phyloP scores from a whole-genome alignment of 2,329 filamentous ascomycete genomes.

The Trichoderma arundinaceum region DNA sequence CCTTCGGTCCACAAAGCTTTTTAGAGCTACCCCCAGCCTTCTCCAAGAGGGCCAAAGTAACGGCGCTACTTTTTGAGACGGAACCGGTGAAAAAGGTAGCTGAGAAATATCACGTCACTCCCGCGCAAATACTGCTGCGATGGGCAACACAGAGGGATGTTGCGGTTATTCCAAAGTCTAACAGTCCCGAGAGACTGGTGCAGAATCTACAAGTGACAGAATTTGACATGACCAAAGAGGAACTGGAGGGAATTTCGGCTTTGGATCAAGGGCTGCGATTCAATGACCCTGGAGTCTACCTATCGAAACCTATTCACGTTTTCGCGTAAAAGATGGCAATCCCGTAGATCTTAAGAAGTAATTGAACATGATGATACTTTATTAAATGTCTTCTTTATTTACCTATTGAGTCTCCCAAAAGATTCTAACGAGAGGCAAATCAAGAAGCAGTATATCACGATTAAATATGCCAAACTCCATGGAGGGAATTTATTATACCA shows the following conservation, averaged over 20 bases:
- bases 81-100: constrained; percentile 47
- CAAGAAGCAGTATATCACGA: no score
- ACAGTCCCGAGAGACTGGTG: constrained; percentile 49
- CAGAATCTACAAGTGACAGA: background rate
- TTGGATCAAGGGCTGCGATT: constrained; percentile 63
- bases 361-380: no score
- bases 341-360: no score
- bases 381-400: no score
- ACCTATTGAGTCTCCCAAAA: no score
- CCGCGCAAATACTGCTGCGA: constrained; percentile 69
- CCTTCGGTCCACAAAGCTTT: constrained; percentile 63
- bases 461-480: no score
- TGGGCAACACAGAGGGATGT: constrained; percentile 71
- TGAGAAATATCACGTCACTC: constrained; percentile 60
- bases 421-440: no score
- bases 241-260: constrained; percentile 61
- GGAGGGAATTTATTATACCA: no score
- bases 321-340: background rate
- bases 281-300: constrained; percentile 52
- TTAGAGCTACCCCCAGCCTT: constrained; percentile 40
- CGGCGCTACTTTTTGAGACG: constrained; percentile 41
- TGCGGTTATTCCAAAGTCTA: constrained; percentile 69
- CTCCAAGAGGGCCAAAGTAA: constrained; percentile 36
- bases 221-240: constrained; percentile 60
- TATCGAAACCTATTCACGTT: background rate